A percentile compares a stretch with the other conserved stretches of the same genome.
These are phyloP conservation scores for Alternaria burnsii DNA, from an alignment of 2,329 filamentous ascomycete species.

Conservation along the genomic window DNA sequence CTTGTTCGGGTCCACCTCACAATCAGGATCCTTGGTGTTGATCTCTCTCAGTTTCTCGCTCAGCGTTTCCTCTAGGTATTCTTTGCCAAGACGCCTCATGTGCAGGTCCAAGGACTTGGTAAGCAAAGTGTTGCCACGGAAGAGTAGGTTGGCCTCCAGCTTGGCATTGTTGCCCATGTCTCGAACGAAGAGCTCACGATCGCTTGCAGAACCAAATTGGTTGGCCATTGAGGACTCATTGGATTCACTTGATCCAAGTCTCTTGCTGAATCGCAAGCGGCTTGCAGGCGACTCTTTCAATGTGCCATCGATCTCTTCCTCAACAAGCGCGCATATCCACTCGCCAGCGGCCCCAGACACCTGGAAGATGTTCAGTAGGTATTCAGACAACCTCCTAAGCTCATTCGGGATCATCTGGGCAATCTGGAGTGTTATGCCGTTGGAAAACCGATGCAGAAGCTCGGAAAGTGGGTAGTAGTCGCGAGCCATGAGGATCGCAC, in stretches of 20 bases:
- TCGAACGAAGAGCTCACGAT: conserved; percentile 75
- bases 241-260: conserved; percentile 74
- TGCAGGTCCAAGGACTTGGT: conserved; percentile 94
- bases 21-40: conserved; percentile 88
- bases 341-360: conserved; percentile 84
- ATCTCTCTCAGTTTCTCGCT: conserved; percentile 88
- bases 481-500: conserved; percentile 83
- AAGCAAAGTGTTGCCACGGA: conserved; percentile 91
- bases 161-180: conserved; percentile 82
- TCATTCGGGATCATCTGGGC: conserved; percentile 79
- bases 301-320: conserved; percentile 96
- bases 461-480: conserved; percentile 87
- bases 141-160: conserved; percentile 91
- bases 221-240: conserved; percentile 57
- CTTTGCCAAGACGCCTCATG: conserved; percentile 92
- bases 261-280: conserved; percentile 73
- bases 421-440: conserved; percentile 85
- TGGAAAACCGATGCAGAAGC: conserved; percentile 83
- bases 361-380: conserved; percentile 93
- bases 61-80: conserved; percentile 88
- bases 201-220: conserved; percentile 56
- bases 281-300: conserved; percentile 80
- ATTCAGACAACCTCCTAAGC: conserved; percentile 81
- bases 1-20: conserved; percentile 92
- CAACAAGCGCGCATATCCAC: conserved; percentile 91